phyloP scores from a whole-genome alignment of 2,329 filamentous ascomycete species.

The Colletotrichum sp. region DNA sequence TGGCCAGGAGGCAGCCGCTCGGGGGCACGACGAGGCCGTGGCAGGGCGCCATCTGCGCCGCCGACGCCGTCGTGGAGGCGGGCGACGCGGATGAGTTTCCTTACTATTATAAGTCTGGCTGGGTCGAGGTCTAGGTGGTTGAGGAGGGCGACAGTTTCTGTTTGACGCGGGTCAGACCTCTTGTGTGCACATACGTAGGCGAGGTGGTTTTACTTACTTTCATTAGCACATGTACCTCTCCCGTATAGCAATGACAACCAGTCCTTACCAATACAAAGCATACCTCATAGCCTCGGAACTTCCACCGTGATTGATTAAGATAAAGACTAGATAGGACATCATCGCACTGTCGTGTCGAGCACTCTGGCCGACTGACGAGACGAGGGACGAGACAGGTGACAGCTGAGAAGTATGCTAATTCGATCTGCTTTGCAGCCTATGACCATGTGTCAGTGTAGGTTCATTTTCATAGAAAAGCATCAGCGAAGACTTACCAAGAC shows the following conservation, averaged over 20 bases:
- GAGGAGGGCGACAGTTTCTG: background rate
- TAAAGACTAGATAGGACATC: background rate
- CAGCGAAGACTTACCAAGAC: too few relatives aligned
- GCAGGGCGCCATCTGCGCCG: background rate
- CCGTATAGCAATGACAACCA: rapidly evolving
- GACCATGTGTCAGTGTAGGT: too few relatives aligned
- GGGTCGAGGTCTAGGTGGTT: background rate
- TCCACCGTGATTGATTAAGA: background rate
- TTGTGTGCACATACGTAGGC: rapidly evolving
- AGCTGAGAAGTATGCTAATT: too few relatives aligned
- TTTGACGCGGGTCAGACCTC: rapidly evolving
- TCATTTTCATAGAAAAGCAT: too few relatives aligned
- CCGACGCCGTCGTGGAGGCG: background rate
- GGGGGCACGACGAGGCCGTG: background rate
- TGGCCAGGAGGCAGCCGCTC: background rate
- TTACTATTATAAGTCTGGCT: background rate
- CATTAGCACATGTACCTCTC: rapidly evolving
- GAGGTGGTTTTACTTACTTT: background rate
- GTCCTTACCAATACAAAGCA: background rate
- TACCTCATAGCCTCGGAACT: background rate
- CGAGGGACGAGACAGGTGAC: too few relatives aligned
- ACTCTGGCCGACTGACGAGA: too few relatives aligned
- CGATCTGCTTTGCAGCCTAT: too few relatives aligned
- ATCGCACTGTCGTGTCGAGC: too few relatives aligned
- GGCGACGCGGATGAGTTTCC: background rate